Percentiles rank a stretch among this genome's conserved stretches.
Evolutionary conservation across 805 yeast genomes (phyloP).

Genomic region (Hanseniaspora vineae): DNA sequence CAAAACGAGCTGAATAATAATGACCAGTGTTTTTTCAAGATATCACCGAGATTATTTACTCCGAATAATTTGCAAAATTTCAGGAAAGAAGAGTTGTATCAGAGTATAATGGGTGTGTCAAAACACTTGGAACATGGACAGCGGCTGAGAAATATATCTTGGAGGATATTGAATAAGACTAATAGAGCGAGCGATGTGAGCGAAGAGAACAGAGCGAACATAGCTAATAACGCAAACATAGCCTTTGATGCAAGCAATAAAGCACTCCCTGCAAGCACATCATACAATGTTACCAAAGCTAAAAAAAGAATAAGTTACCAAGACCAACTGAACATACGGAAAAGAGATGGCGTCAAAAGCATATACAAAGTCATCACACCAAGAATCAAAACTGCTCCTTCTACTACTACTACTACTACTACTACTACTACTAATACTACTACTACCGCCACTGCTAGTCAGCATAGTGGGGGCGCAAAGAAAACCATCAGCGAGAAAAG

Average conservation of each 20-base stretch:
- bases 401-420: no score
- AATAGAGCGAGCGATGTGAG: no score
- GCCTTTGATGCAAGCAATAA: no score
- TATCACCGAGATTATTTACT: conserved; percentile 22
- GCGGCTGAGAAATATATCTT: conserved; percentile 21
- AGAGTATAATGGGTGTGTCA: conserved; percentile 15
- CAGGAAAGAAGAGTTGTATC: conserved; percentile 20
- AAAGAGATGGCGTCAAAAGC: conserved; percentile 24
- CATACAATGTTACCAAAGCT: no score
- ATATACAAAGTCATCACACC: conserved; percentile 14
- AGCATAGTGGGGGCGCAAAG: no score
- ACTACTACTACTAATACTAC: no score
- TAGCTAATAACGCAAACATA: no score
- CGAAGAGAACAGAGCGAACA: no score
- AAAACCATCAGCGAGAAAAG: no score
- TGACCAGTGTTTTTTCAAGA: conserved; percentile 1
- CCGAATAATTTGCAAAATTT: conserved; percentile 19
- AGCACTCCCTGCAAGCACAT: no score
- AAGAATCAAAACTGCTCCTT: neutral
- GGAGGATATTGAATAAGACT: conserved; percentile 21
- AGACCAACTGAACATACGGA: conserved; percentile 12
- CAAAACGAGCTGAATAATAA: neutral
- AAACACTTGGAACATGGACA: conserved; percentile 20
- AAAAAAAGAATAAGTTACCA: no score
- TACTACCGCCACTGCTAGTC: no score